Evolutionary conservation across 202 grass and related monocot genomes (phyloP).

Genomic region (Schoenoplectus tabernaemontani): DNA sequence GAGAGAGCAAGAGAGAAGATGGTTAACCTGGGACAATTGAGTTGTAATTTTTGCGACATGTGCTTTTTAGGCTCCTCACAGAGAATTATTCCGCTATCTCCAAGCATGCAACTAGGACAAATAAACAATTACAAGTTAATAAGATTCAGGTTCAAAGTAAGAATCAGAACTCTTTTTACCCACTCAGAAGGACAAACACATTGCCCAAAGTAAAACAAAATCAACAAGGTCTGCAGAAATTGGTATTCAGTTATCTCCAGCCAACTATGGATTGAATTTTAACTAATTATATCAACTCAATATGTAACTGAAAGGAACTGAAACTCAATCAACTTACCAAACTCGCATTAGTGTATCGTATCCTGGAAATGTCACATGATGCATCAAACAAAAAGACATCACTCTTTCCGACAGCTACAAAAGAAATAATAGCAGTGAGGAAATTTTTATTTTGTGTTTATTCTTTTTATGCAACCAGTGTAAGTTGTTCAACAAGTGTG

Average conservation of each 20-base stretch:
- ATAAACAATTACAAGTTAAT: conserved; percentile 7
- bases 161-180: background rate
- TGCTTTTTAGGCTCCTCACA: conserved; percentile 86
- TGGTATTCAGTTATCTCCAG: background rate
- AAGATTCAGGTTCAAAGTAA: conserved; percentile 14
- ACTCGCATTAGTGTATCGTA: conserved; percentile 80
- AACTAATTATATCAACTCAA: background rate
- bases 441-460: conserved; percentile 18
- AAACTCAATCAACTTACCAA: conserved; percentile 44
- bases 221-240: background rate
- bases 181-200: background rate
- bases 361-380: conserved; percentile 58
- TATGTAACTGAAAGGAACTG: background rate
- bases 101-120: conserved; percentile 67
- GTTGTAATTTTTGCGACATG: conserved; percentile 87
- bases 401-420: conserved; percentile 65
- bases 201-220: conserved; percentile 11
- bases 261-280: background rate
- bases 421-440: conserved; percentile 20
- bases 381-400: conserved; percentile 57
- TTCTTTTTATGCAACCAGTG: background rate
- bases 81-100: conserved; percentile 83
- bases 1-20: conserved; percentile 2
- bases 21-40: conserved; percentile 92
- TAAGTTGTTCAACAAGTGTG: background rate